These are phyloP conservation scores for Podospora fimiseda DNA, from an alignment of 495 filamentous ascomycete genomes.

Conservation along the genomic window DNA sequence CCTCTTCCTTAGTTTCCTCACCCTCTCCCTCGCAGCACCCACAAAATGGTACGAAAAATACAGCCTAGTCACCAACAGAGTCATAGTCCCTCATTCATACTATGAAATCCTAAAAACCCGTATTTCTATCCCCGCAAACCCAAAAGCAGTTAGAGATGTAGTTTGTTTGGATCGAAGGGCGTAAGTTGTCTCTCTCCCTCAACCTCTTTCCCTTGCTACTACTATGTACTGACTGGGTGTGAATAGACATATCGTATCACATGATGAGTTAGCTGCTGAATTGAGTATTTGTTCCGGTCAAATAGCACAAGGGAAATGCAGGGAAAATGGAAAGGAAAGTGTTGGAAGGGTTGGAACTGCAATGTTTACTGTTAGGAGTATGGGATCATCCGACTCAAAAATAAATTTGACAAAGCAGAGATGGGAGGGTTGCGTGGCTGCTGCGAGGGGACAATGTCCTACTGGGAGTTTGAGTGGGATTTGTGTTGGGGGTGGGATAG, in stretches of 20 bases:
- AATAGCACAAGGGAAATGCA: conserved; percentile 44
- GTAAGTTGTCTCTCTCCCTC: conserved; percentile 19
- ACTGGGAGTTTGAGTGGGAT: conserved; percentile 37
- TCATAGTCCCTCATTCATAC: conserved; percentile 25
- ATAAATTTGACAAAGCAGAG: conserved; percentile 46
- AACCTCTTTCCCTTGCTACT: not conserved
- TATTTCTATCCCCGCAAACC: conserved; percentile 27
- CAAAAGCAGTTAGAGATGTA: conserved; percentile 28
- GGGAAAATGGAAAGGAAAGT: conserved; percentile 32
- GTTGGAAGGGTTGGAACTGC: conserved; percentile 41
- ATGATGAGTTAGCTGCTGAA: conserved; percentile 49
- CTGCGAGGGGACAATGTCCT: conserved; percentile 42
- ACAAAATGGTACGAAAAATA: conserved; percentile 15
- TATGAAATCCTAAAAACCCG: conserved; percentile 33
- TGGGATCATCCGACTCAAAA: conserved; percentile 27
- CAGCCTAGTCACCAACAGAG: conserved; percentile 12
- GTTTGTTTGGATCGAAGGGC: conserved; percentile 29
- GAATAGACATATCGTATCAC: conserved; percentile 42
- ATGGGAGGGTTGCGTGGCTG: conserved; percentile 47
- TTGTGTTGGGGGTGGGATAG: conserved; percentile 45
- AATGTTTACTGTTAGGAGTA: conserved; percentile 37
- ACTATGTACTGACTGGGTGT: not conserved
- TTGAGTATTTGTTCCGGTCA: conserved; percentile 50
- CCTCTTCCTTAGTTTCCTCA: conserved; percentile 10
- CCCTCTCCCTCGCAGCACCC: conserved; percentile 15